Base-by-base conservation (phyloP, 768 basidiomycete genomes). In the Lactarius psammicola region DNA sequence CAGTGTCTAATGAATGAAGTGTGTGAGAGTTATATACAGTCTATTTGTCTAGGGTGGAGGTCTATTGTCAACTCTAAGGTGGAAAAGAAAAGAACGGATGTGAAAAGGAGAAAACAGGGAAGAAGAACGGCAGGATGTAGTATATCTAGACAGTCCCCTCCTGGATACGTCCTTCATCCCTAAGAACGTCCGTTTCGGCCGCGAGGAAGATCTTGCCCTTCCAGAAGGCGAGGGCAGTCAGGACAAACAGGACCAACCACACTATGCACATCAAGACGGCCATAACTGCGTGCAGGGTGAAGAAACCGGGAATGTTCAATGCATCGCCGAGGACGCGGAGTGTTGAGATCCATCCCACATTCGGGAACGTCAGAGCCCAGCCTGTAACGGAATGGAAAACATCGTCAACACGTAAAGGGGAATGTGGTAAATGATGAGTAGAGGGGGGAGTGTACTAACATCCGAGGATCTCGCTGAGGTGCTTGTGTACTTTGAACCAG, bases 361-460 rank as follows among this genome's bases (percentile, higher is more conserved):
- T 81, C 5, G 80, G 80, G 71, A 82, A 82, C 0, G 80, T 81
- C 59, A 82, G 66, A 4, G 80, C 81, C 81, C 81, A 81, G 69
- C 76, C 78, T 78, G 55, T 1, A 44, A 40, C 34, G 8, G 26
- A 34, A 26, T 18, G 11, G 17, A n/a, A 3, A 33, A 38, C 30
- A 31, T 30, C 17, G 56, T 54, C 31, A 44, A n/a, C 42, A 26
- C 60, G 59, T n/a, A 23, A 54, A 44, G 38, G 46, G 11, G 40
- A 18, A 20, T 18, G 28, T 56, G 46, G 46, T 6, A 13, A 4
- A 13, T 23, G 11, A 23, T 23, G 15, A 15, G 15, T 31, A 51
- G 44, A 13, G n/a, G n/a, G n/a, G n/a, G n/a, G n/a, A n/a, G n/a
- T n/a, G 8, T 26, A 72, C 78, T 62, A 63, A 78, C 81, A 81